Conservation (phyloP, 495 filamentous ascomycete species). For the Aspergillus wentii region DNA sequence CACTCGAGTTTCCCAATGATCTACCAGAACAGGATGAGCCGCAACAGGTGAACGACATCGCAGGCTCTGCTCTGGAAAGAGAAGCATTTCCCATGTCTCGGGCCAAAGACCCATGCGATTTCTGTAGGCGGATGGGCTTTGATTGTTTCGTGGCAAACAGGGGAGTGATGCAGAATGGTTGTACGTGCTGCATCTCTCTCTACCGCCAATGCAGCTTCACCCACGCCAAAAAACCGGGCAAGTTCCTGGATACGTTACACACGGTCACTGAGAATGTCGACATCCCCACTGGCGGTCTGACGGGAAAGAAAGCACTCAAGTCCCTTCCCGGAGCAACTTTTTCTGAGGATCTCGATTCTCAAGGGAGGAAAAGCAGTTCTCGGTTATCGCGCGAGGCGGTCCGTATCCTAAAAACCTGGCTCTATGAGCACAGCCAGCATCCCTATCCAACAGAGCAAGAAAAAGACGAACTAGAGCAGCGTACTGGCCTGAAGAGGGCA, state of each 20-base stretch:
- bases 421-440: slow-evolving; percentile 65
- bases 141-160: slow-evolving; percentile 71
- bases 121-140: slow-evolving; percentile 63
- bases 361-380: slow-evolving; percentile 52
- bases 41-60: slow-evolving; percentile 15
- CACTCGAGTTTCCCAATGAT: slow-evolving; percentile 31
- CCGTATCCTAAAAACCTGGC: slow-evolving; percentile 73
- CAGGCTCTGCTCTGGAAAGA: slow-evolving; percentile 28
- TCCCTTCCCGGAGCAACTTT: slow-evolving; percentile 32
- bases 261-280: slow-evolving; percentile 44
- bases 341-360: slow-evolving; percentile 32
- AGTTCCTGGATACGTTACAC: slow-evolving; percentile 48
- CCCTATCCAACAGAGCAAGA: slow-evolving; percentile 80
- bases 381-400: slow-evolving; percentile 70
- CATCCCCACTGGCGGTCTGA: slow-evolving; percentile 28
- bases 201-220: slow-evolving; percentile 72
- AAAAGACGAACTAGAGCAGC: slow-evolving; percentile 65
- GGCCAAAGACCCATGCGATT: slow-evolving; percentile 59
- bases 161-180: slow-evolving; percentile 62
- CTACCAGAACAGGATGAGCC: slow-evolving; percentile 24
- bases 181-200: slow-evolving; percentile 74
- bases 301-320: slow-evolving; percentile 35
- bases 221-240: slow-evolving; percentile 37
- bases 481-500: slow-evolving; percentile 67
- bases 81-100: slow-evolving; percentile 42